Evolutionary conservation across 768 basidiomycete species (phyloP), one percentile per base, ranked within the genome.

Genomic region (Lentinula sp.): DNA sequence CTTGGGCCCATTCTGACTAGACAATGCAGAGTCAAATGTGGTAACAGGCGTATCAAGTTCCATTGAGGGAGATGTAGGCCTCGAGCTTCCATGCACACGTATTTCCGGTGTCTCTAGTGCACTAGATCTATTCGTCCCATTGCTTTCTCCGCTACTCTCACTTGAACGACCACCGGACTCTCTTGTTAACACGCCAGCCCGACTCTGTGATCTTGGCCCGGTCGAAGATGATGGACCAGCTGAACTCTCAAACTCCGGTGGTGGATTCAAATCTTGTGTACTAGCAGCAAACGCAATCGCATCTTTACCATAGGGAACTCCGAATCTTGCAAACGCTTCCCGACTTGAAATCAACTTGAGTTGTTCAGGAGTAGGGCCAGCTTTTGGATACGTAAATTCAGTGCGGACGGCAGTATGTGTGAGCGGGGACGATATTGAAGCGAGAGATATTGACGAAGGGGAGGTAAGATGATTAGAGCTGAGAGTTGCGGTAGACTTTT

Each of bases 361-460:
- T 63, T 84, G 83, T 59, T 83, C 81, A 0, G 86, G 79, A 6
- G 87, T 88, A 3, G 84, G 84, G 0, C 87, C 87, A 7, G 76
- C 65, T 65, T 78, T 79, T 1, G 88, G 88, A 65, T 84, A 89
- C 16, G 80, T 80, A 63, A 91, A 88, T 68, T 87, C 86, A 1
- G 90, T 86, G 23, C 87, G 84, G 21, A 81, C 75, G 31, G 81
- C 74, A 10, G 91, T 93, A 69, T 93, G 88, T 5, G 85, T 80
- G 8, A 93, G 80, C 6, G 91, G 91, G 4, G 88, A 68, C 5
- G 89, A 91, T 61, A 93, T 93, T 9, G 83, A 88, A 64, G 84
- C 77, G 39, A 91, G 76, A 16, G 90, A 90, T 60, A 90, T 84
- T 57, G 80, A 75, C 18, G 89, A 89, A 7, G 88, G 84, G 1